phyloP scores from a whole-genome alignment of 2,329 filamentous ascomycete genomes.

The Chlorencoelia australis region DNA sequence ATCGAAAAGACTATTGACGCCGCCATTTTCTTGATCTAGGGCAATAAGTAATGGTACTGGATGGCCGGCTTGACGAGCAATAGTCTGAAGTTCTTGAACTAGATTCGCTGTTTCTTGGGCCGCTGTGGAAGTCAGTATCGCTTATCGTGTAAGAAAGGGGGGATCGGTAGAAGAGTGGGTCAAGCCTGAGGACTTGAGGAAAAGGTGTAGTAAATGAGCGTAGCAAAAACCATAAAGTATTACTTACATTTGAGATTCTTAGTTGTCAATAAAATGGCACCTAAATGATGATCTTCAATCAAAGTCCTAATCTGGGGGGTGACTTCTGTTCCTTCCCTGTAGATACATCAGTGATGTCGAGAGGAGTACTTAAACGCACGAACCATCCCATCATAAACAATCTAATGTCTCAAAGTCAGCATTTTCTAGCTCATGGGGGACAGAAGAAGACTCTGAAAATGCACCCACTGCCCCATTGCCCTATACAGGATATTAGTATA shows the following conservation, averaged over 20 bases:
- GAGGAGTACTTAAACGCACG: too few relatives aligned
- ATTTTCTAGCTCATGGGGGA: neutral
- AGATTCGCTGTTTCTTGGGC: constrained; percentile 82
- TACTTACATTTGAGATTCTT: constrained; percentile 71
- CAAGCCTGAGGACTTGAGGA: too few relatives aligned
- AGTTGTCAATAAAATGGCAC: constrained; percentile 74
- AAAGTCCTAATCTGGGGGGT: constrained; percentile 73
- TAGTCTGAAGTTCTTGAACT: constrained; percentile 84
- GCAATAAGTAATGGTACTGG: constrained; percentile 82
- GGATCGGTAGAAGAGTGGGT: too few relatives aligned
- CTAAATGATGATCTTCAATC: constrained; percentile 77
- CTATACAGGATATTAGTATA: constrained; percentile 29
- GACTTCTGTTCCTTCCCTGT: constrained; percentile 72
- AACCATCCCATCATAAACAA: constrained; percentile 44
- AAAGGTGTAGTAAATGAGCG: too few relatives aligned
- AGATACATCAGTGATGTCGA: too few relatives aligned
- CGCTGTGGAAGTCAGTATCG: constrained; percentile 41
- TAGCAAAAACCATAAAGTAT: too few relatives aligned
- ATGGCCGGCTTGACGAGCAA: constrained; percentile 84
- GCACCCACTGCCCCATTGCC: constrained; percentile 54
- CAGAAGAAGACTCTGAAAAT: constrained; percentile 53
- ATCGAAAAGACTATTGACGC: constrained; percentile 93
- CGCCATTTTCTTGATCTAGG: constrained; percentile 94
- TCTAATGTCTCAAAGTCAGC: neutral
- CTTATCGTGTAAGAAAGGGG: constrained; percentile 4